Conservation (phyloP, 2,329 filamentous ascomycete genomes). For the Trichoderma koningiopsis region DNA sequence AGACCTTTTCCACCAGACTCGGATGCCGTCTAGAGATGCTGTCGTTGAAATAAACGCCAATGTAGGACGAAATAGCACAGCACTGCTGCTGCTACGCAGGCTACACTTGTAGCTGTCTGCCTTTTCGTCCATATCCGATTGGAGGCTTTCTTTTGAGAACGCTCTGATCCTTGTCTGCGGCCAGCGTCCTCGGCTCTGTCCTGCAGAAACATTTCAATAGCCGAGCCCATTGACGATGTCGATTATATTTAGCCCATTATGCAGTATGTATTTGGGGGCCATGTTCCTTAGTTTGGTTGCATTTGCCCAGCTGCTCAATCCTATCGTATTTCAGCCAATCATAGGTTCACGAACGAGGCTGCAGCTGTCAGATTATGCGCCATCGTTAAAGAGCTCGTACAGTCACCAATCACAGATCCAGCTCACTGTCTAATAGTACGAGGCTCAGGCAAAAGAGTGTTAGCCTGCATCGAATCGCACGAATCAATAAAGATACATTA, state of each 20-base stretch:
- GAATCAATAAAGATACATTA: not conserved
- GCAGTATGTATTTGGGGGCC: not conserved
- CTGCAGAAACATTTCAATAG: not conserved
- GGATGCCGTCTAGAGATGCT: not conserved
- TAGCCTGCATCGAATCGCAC: not conserved
- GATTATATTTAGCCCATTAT: not conserved
- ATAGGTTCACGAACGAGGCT: not conserved
- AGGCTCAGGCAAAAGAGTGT: not conserved
- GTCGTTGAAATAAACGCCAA: not conserved
- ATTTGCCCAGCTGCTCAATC: not conserved
- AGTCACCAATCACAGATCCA: not conserved
- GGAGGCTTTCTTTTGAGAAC: not conserved
- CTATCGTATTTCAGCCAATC: not conserved
- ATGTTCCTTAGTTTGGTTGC: not conserved
- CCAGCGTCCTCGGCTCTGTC: not conserved
- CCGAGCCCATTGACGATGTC: not conserved
- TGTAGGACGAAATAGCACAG: not conserved
- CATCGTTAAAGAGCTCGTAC: not conserved
- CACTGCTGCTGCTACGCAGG: conserved; percentile 14
- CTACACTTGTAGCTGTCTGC: not conserved
- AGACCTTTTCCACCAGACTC: not conserved
- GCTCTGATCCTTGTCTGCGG: not conserved
- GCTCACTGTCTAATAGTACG: not conserved
- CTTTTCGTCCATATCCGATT: not conserved
- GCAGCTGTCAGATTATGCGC: not conserved